Conservation (phyloP, 164 flowering plant species). For the Sextonia rubra region DNA sequence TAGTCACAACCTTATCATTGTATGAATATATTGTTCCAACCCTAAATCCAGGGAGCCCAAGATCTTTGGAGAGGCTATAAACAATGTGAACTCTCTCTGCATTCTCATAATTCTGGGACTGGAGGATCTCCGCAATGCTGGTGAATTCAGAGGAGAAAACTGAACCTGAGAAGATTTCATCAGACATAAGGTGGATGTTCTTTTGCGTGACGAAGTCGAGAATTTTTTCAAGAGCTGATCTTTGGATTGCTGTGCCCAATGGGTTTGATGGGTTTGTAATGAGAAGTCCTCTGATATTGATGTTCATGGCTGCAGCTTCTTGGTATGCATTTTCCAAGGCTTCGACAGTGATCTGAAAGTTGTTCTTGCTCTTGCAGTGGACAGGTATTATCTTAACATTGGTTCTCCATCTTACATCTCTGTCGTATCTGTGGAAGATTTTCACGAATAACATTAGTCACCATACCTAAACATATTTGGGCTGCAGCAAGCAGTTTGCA, state of each 20-base stretch:
- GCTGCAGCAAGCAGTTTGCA: neutral
- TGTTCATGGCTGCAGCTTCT: conserved; percentile 41
- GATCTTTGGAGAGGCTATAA: conserved; percentile 88
- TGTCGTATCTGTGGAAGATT: conserved; percentile 55
- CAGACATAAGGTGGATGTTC: conserved; percentile 86
- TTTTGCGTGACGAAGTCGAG: conserved; percentile 56
- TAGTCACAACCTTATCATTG: conserved; percentile 74
- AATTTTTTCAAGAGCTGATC: conserved; percentile 45
- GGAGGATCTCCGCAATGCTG: conserved; percentile 68
- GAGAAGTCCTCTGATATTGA: conserved; percentile 60
- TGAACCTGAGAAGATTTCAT: conserved; percentile 89
- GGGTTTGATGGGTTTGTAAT: conserved; percentile 96
- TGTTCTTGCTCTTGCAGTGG: conserved; percentile 66
- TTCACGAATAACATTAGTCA: neutral
- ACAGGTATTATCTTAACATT: conserved; percentile 76
- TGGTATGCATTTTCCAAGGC: conserved; percentile 70
- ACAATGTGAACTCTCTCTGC: conserved; percentile 83
- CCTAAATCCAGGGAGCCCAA: conserved; percentile 88
- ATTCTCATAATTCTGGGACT: conserved; percentile 29
- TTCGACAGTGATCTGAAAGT: conserved; percentile 63
- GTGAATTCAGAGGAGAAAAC: conserved; percentile 63
- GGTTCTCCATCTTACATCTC: conserved; percentile 93
- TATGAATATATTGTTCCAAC: conserved; percentile 85
- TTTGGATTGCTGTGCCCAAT: conserved; percentile 52
- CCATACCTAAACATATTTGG: neutral